phyloP scores from a whole-genome alignment of 306 rosid species.

The Clitoria ternatea region DNA sequence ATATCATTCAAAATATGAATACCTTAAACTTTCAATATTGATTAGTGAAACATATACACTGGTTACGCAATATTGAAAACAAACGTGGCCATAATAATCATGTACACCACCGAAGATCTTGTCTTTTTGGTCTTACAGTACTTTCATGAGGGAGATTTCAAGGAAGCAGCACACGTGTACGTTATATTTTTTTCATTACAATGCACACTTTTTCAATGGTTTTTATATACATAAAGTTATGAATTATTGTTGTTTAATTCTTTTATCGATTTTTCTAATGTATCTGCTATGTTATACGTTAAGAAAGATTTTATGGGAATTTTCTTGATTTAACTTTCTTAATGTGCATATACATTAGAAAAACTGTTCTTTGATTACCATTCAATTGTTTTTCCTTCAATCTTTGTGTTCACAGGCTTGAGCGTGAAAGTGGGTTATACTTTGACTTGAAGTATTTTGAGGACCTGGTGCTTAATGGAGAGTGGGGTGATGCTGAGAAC shows the following conservation, averaged over 20 bases:
- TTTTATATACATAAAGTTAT: neutral
- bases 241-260: neutral
- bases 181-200: neutral
- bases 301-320: too few relatives aligned
- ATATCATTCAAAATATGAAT: neutral
- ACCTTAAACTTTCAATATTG: neutral
- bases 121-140: slow-evolving; percentile 22
- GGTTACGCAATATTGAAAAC: neutral
- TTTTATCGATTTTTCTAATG: too few relatives aligned
- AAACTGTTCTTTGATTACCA: too few relatives aligned
- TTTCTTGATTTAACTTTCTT: too few relatives aligned
- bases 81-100: neutral
- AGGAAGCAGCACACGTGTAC: slow-evolving; percentile 33
- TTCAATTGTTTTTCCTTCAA: neutral
- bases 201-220: neutral
- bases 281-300: too few relatives aligned
- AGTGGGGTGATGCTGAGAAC: slow-evolving; percentile 41
- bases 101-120: slow-evolving; percentile 9
- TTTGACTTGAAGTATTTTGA: slow-evolving; percentile 39
- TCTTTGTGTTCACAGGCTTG: slow-evolving; percentile 31
- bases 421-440: slow-evolving; percentile 41
- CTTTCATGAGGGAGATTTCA: slow-evolving; percentile 21
- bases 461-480: slow-evolving; percentile 32
- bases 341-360: too few relatives aligned
- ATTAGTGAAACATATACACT: neutral